These are phyloP conservation scores for Metarhizium anisopliae DNA, from an alignment of 2,329 filamentous ascomycete species.

Conservation along the genomic window DNA sequence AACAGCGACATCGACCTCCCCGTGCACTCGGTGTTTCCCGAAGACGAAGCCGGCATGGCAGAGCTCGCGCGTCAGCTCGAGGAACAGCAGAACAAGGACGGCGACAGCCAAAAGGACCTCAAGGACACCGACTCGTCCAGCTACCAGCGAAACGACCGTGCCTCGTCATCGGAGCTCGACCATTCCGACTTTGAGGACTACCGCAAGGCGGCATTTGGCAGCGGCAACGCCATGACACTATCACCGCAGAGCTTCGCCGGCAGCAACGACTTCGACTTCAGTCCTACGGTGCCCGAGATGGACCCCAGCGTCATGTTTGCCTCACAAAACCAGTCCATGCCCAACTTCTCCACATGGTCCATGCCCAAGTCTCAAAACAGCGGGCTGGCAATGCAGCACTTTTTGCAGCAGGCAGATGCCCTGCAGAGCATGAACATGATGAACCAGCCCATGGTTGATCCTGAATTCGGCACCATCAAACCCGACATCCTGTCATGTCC, in stretches of 20 bases:
- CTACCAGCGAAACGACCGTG: conserved; percentile 26
- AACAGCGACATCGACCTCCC: conserved; percentile 52
- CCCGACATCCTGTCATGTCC: conserved; percentile 43
- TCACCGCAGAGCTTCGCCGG: conserved; percentile 43
- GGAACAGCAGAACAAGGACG: conserved; percentile 34
- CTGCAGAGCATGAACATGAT: conserved; percentile 36
- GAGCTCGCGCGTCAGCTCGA: conserved; percentile 48
- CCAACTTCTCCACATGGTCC: conserved; percentile 23
- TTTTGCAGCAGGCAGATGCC: conserved; percentile 29
- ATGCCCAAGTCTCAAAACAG: conserved; percentile 17
- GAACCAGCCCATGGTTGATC: conserved; percentile 40
- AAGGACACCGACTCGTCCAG: conserved; percentile 11
- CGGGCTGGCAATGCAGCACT: conserved; percentile 26
- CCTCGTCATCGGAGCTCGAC: conserved; percentile 46
- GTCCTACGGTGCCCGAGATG: conserved; percentile 23
- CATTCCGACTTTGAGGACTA: conserved; percentile 50
- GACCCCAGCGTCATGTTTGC: conserved; percentile 25
- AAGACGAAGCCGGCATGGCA: conserved; percentile 48
- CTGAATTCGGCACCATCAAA: conserved; percentile 46
- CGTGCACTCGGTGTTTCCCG: conserved; percentile 49
- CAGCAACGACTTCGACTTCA: conserved; percentile 28
- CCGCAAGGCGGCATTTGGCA: conserved; percentile 36
- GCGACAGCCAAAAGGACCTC: conserved; percentile 20
- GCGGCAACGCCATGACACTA: conserved; percentile 31
- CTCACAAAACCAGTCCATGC: conserved; percentile 24